These are phyloP conservation scores for Fusarium poae DNA, from an alignment of 2,329 filamentous ascomycete species.

Conservation along the genomic window DNA sequence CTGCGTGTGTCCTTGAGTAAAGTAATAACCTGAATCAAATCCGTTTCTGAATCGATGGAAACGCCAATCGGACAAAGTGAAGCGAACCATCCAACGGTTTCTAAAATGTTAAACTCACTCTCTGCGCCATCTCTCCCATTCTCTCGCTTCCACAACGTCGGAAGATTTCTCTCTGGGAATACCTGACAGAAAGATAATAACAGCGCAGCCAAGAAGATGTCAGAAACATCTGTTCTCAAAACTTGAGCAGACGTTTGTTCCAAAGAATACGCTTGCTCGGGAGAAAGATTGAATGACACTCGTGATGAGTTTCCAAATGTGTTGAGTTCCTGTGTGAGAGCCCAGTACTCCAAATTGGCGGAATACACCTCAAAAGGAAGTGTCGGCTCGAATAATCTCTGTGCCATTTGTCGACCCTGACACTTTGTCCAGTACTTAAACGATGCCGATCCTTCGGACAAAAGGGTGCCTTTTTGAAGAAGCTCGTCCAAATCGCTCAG, in stretches of 20 bases:
- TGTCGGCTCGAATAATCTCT: constrained; percentile 48
- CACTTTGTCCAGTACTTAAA: constrained; percentile 65
- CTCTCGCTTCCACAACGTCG: constrained; percentile 68
- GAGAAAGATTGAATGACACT: constrained; percentile 58
- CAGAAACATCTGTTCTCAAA: constrained; percentile 65
- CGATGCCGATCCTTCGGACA: constrained; percentile 60
- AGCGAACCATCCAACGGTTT: constrained; percentile 73
- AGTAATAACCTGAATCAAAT: constrained; percentile 65
- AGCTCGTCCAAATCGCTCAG: constrained; percentile 65
- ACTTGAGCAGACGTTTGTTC: constrained; percentile 59
- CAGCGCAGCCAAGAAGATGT: constrained; percentile 67
- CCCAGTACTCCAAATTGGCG: constrained; percentile 63
- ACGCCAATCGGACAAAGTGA: constrained; percentile 66
- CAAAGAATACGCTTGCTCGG: constrained; percentile 59
- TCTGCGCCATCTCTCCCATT: constrained; percentile 62
- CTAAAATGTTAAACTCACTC: constrained; percentile 63
- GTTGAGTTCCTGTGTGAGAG: constrained; percentile 58
- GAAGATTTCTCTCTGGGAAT: constrained; percentile 65
- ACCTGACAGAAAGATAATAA: constrained; percentile 67
- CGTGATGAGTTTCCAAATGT: constrained; percentile 60
- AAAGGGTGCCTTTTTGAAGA: constrained; percentile 59
- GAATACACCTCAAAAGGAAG: constrained; percentile 58
- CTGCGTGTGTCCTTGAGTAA: constrained; percentile 66
- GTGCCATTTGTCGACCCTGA: constrained; percentile 56
- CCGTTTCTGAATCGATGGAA: constrained; percentile 59